phyloP scores from a whole-genome alignment of 164 flowering plant species.

The Annona squamosa region DNA sequence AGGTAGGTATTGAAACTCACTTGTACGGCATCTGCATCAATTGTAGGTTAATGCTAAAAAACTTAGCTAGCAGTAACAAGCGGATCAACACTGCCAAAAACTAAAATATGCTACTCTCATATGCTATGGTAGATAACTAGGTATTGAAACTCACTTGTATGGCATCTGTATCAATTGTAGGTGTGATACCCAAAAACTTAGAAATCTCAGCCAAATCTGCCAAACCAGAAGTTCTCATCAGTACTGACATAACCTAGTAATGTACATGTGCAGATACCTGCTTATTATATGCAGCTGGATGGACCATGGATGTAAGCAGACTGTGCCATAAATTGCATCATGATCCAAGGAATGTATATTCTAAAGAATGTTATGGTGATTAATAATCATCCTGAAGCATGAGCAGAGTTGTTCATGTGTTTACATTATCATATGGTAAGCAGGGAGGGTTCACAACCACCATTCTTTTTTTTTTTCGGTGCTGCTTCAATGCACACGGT shows the following conservation, averaged over 20 bases:
- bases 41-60: constrained; percentile 67
- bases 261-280: not conserved
- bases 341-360: too few relatives aligned
- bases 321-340: too few relatives aligned
- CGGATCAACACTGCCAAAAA: too few relatives aligned
- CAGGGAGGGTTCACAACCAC: too few relatives aligned
- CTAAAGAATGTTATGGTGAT: too few relatives aligned
- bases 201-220: constrained; percentile 97
- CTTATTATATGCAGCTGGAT: not conserved
- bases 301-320: not conserved
- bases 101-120: too few relatives aligned
- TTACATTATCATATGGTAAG: too few relatives aligned
- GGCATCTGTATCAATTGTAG: constrained; percentile 75
- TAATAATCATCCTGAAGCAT: too few relatives aligned
- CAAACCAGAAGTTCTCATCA: constrained; percentile 4
- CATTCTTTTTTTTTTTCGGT: too few relatives aligned
- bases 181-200: constrained; percentile 78
- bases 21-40: constrained; percentile 72
- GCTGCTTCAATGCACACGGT: too few relatives aligned
- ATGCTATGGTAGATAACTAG: too few relatives aligned
- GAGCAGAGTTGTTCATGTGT: too few relatives aligned
- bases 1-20: not conserved
- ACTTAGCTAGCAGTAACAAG: constrained; percentile 39
- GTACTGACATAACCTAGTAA: not conserved
- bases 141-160: constrained; percentile 21